Evolutionary conservation across 768 basidiomycete genomes (phyloP).

Genomic region (Suillus cothurnatus): DNA sequence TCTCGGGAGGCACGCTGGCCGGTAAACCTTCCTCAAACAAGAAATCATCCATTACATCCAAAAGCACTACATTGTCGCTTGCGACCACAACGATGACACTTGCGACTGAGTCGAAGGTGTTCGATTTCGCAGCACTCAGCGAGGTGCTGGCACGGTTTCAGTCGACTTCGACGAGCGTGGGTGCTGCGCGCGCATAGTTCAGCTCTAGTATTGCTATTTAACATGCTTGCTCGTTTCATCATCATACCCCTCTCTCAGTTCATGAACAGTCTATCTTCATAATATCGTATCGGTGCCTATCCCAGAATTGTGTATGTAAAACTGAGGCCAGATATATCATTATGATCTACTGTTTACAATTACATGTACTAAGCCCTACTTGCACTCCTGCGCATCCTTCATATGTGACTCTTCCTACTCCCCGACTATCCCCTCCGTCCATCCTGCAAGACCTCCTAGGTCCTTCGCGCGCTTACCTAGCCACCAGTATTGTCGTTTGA

Average conservation of each 20-base stretch:
- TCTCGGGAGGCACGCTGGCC: slow-evolving; percentile 25
- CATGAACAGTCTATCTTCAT: no score
- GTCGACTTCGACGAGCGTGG: slow-evolving; percentile 9
- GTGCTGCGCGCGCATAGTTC: neutral
- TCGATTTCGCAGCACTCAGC: slow-evolving; percentile 26
- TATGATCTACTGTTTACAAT: neutral
- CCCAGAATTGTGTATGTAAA: neutral
- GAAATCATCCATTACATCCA: slow-evolving; percentile 10
- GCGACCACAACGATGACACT: slow-evolving; percentile 16
- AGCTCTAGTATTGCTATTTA: neutral
- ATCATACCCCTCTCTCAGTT: neutral
- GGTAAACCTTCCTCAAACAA: slow-evolving; percentile 18
- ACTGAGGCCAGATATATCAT: neutral
- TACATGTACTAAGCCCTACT: neutral
- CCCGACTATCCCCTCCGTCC: neutral
- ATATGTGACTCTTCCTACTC: neutral
- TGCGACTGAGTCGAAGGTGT: slow-evolving; percentile 16
- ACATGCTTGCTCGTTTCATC: neutral
- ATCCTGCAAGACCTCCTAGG: neutral
- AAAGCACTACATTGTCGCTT: slow-evolving; percentile 14
- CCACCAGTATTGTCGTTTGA: neutral
- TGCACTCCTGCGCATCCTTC: neutral
- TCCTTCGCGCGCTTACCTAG: neutral
- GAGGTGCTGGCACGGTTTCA: slow-evolving; percentile 32
- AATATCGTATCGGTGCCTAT: neutral